Conservation (phyloP, 164 flowering plant species). For the Sedum album region DNA sequence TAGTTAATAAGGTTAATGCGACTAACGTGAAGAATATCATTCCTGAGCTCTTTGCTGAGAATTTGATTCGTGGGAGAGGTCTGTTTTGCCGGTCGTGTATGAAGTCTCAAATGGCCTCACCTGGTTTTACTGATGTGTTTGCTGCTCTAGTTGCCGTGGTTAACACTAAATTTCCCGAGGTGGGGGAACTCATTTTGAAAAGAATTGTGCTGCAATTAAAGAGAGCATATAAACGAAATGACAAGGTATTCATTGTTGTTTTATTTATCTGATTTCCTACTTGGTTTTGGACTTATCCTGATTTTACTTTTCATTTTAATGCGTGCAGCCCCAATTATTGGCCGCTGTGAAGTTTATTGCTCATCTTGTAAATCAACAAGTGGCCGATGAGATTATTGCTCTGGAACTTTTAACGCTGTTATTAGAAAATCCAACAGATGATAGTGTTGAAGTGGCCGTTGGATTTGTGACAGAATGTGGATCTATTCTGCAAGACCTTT, state of each 20-base stretch:
- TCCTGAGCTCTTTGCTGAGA: constrained; percentile 80
- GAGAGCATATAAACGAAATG: constrained; percentile 88
- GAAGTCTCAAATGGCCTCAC: constrained; percentile 97
- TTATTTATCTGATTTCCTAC: not conserved
- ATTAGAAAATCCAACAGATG: constrained; percentile 82
- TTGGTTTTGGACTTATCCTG: not conserved
- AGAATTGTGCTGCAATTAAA: constrained; percentile 84
- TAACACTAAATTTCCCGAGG: constrained; percentile 89
- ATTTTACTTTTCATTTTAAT: not conserved
- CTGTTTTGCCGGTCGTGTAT: constrained; percentile 84
- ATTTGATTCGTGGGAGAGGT: constrained; percentile 86
- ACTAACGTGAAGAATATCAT: constrained; percentile 77
- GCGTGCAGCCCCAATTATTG: constrained; percentile 62
- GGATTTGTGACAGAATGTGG: constrained; percentile 95
- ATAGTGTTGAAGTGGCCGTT: constrained; percentile 93
- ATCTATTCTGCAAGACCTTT: constrained; percentile 75
- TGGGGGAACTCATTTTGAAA: constrained; percentile 70
- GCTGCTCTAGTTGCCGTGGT: constrained; percentile 90
- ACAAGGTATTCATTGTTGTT: constrained; percentile 60
- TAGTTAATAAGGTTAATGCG: constrained; percentile 89
- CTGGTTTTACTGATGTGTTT: constrained; percentile 83
- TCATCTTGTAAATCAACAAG: constrained; percentile 90
- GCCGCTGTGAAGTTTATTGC: constrained; percentile 90
- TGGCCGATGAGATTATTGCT: constrained; percentile 85
- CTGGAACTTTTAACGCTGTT: constrained; percentile 69